These are phyloP conservation scores for Penicillium thymicola DNA, from an alignment of 2,329 filamentous ascomycete species.

Conservation along the genomic window DNA sequence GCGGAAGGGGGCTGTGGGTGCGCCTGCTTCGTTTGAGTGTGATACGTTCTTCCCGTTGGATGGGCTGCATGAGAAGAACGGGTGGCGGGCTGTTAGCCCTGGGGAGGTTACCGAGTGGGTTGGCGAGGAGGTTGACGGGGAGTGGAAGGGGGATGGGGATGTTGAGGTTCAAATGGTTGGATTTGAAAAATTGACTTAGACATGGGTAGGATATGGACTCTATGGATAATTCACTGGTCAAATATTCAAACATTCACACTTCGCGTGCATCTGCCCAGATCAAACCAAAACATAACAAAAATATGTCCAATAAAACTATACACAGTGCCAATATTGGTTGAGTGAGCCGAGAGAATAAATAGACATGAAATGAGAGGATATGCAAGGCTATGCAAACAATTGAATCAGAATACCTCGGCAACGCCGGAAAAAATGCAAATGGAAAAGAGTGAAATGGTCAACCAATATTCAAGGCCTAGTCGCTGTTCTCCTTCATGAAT, in stretches of 20 bases:
- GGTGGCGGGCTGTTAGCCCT: constrained; percentile 34
- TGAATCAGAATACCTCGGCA: constrained; percentile 2
- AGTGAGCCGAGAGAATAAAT: background rate
- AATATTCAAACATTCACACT: background rate
- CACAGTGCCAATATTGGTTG: background rate
- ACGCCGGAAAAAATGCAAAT: background rate
- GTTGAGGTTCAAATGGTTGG: constrained; percentile 50
- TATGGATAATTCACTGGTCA: background rate
- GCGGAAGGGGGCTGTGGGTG: constrained; percentile 20
- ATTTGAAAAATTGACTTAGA: constrained; percentile 35
- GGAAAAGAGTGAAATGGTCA: constrained; percentile 2
- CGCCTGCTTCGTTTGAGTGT: constrained; percentile 41
- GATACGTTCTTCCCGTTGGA: constrained; percentile 49
- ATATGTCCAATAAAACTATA: background rate
- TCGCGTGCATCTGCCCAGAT: background rate
- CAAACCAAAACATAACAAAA: background rate
- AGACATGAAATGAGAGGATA: constrained; percentile 5
- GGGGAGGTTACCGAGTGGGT: constrained; percentile 42
- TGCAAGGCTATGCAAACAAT: constrained; percentile 18
- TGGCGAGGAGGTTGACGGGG: constrained; percentile 39
- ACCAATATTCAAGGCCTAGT: constrained; percentile 45
- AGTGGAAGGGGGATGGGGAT: constrained; percentile 50
- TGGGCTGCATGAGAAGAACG: constrained; percentile 27
- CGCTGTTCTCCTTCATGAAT: constrained; percentile 75
- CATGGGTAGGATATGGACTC: background rate